Evolutionary conservation across 495 filamentous ascomycete species (phyloP).

Genomic region (Cairneyella variabilis): DNA sequence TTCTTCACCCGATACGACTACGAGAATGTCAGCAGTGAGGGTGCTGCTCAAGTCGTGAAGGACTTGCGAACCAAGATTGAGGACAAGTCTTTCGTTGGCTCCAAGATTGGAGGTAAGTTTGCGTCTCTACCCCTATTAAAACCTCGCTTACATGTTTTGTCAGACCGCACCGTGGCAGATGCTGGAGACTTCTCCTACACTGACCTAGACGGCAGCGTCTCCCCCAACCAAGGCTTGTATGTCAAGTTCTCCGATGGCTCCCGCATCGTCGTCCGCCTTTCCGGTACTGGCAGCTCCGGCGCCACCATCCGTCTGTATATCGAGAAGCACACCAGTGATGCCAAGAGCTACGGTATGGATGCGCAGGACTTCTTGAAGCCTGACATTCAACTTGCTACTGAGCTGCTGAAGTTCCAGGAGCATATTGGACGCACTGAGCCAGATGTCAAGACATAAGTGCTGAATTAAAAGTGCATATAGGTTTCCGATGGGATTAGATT

Average conservation of each 20-base stretch:
- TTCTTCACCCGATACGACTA: slow-evolving; percentile 99
- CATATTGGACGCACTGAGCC: slow-evolving; percentile 86
- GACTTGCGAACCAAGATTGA: slow-evolving; percentile 68
- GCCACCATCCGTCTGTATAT: slow-evolving; percentile 96
- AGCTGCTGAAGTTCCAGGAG: slow-evolving; percentile 84
- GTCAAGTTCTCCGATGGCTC: slow-evolving; percentile 93
- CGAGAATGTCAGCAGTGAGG: slow-evolving; percentile 86
- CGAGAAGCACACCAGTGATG: slow-evolving; percentile 80
- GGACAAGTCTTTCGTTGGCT: slow-evolving; percentile 70
- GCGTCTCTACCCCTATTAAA: not conserved
- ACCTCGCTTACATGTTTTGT: not conserved
- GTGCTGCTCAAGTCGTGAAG: slow-evolving; percentile 81
- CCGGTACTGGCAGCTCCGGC: slow-evolving; percentile 89
- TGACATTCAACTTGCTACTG: slow-evolving; percentile 77
- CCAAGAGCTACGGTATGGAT: slow-evolving; percentile 65
- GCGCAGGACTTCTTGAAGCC: slow-evolving; percentile 94
- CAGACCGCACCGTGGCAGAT: slow-evolving; percentile 73
- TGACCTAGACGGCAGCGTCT: slow-evolving; percentile 91
- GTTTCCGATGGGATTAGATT: too few species aligned
- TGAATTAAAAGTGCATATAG: too few species aligned
- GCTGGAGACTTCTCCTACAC: slow-evolving; percentile 97
- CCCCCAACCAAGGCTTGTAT: slow-evolving; percentile 93
- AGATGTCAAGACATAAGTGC: slow-evolving; percentile 83
- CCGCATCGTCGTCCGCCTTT: slow-evolving; percentile 89
- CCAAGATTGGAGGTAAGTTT: slow-evolving; percentile 62